Conservation (phyloP, 306 rosid genomes). For the Prunus padus region DNA sequence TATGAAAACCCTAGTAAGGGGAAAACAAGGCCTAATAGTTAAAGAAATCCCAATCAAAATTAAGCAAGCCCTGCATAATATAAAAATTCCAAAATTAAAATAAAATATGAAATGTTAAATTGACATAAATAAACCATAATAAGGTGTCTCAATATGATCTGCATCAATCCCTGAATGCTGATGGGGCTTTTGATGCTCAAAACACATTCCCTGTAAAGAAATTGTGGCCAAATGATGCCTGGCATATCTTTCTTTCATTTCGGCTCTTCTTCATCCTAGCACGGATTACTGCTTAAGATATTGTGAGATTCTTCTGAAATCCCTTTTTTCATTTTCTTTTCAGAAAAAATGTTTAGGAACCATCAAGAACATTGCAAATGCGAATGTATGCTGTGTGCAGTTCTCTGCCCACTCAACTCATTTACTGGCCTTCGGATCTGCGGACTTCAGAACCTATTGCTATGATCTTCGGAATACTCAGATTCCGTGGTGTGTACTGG, state of each 20-base stretch:
- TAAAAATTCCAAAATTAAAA: neutral
- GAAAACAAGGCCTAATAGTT: neutral
- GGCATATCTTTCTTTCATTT: neutral
- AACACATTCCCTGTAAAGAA: neutral
- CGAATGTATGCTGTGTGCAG: conserved; percentile 94
- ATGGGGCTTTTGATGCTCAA: conserved; percentile 1
- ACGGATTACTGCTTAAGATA: conserved; percentile 6
- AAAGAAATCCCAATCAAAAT: neutral
- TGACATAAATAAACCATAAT: neutral
- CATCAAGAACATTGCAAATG: conserved; percentile 75
- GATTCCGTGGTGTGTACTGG: conserved; percentile 84
- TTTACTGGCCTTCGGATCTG: conserved; percentile 77
- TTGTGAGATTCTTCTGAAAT: conserved; percentile 30
- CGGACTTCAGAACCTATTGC: conserved; percentile 82
- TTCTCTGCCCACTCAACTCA: conserved; percentile 86
- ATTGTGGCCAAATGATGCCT: conserved; percentile 12
- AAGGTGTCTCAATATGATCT: neutral
- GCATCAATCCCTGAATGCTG: neutral
- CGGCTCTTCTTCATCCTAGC: conserved; percentile 1
- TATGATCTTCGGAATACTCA: conserved; percentile 86
- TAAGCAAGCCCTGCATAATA: neutral
- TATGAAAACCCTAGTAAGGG: neutral
- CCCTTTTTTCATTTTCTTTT: conserved; percentile 15
- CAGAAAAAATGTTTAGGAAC: conserved; percentile 80
- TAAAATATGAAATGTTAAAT: neutral